phyloP scores from a whole-genome alignment of 2,329 filamentous ascomycete genomes.

The Fusarium dlaminii region DNA sequence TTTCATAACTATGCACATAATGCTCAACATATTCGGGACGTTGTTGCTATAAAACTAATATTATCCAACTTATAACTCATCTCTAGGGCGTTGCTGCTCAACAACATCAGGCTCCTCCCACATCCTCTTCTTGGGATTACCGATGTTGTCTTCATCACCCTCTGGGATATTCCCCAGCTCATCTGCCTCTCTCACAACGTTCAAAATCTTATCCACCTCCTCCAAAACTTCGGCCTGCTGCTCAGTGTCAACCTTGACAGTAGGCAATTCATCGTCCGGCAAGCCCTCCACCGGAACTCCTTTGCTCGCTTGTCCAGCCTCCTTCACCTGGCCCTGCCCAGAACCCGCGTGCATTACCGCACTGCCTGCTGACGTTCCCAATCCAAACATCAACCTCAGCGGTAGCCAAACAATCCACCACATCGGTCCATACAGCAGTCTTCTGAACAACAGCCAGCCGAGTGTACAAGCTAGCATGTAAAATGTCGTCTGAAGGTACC shows the following conservation, averaged over 20 bases:
- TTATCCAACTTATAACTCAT: conserved; percentile 49
- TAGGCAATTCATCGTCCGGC: conserved; percentile 59
- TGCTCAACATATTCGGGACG: neutral
- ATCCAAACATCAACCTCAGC: conserved; percentile 71
- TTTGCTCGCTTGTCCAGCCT: conserved; percentile 40
- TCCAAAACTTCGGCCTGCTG: conserved; percentile 56
- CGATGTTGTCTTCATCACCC: conserved; percentile 12
- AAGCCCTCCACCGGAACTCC: conserved; percentile 48
- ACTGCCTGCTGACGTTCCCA: conserved; percentile 64
- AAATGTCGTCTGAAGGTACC: conserved; percentile 93
- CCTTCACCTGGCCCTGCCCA: conserved; percentile 37
- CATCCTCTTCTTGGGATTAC: conserved; percentile 45
- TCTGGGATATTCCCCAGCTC: conserved; percentile 38
- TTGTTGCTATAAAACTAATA: neutral
- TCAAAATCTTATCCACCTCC: conserved; percentile 64
- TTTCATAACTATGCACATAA: neutral
- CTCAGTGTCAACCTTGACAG: conserved; percentile 53
- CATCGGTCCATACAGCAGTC: conserved; percentile 86
- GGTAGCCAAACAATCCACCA: conserved; percentile 92
- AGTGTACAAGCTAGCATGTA: conserved; percentile 83
- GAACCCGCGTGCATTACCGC: conserved; percentile 55
- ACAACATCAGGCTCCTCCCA: conserved; percentile 40
- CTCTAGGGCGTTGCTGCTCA: conserved; percentile 47
- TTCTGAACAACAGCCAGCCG: conserved; percentile 84
- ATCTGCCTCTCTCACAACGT: conserved; percentile 52